Conservation (phyloP, 495 filamentous ascomycete genomes). For the Saxophila tyrrhenica region DNA sequence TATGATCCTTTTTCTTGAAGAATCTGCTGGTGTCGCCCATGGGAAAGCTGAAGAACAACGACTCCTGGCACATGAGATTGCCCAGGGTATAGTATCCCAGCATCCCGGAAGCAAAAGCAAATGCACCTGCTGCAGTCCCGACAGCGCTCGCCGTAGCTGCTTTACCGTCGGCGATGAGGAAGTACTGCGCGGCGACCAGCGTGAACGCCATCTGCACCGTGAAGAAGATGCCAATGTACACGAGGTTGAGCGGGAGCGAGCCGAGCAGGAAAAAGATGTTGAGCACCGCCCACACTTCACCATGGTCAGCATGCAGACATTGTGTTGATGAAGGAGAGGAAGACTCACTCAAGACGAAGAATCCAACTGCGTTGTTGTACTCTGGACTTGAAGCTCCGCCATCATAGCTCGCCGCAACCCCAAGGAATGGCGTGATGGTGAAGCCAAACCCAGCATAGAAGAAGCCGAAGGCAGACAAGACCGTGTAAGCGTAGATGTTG, state of each 20-base stretch:
- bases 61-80: conserved; percentile 37
- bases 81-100: conserved; percentile 40
- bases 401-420: conserved; percentile 31
- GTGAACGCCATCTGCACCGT: conserved; percentile 38
- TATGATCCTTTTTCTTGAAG: conserved; percentile 25
- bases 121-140: conserved; percentile 36
- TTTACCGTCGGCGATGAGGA: conserved; percentile 36
- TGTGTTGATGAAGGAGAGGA: neutral
- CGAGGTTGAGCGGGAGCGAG: conserved; percentile 35
- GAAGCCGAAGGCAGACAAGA: conserved; percentile 39
- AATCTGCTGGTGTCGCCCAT: conserved; percentile 38
- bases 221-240: conserved; percentile 39
- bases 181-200: conserved; percentile 37
- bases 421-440: conserved; percentile 28
- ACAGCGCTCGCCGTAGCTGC: conserved; percentile 25
- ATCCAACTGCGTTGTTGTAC: conserved; percentile 38
- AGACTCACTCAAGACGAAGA: conserved; percentile 31
- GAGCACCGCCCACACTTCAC: conserved; percentile 35
- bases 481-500: conserved; percentile 42
- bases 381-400: conserved; percentile 26
- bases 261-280: conserved; percentile 38
- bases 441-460: conserved; percentile 32
- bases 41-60: conserved; percentile 31
- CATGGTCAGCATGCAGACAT: neutral
- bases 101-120: conserved; percentile 38